Base-by-base conservation (phyloP, 139 green algal genomes). In the Chlamydomonas applanata region DNA sequence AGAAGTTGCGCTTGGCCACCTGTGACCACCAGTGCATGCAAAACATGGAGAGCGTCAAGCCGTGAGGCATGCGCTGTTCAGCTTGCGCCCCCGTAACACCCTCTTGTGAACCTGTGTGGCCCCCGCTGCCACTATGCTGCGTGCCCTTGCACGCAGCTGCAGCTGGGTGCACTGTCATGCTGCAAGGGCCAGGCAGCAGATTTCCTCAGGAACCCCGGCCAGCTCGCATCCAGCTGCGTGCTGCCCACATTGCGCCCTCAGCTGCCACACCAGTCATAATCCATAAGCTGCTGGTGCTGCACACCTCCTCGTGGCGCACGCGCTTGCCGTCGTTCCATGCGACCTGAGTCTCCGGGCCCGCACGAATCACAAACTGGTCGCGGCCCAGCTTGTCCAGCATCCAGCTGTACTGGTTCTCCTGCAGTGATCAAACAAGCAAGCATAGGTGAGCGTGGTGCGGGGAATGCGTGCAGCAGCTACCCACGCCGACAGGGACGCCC, bases 361-460 rank as follows among this genome's bases (percentile, higher is more conserved):
- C 93, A 32, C 94, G 85, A 24, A 97, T 87, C 20, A 89, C 85
- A 79, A 98, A 99, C 89, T 99, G 96, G 79, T 99, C 96, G 9
- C 96, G 88, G 0, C 91, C 94, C 35, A 93, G 82, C 79, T 89
- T 86, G 86, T 99, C 96, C 34, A 90, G 78, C 82, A 98, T 85
- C 92, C 92, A 99, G 45, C 46, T 82, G 71, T 92, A 82, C 72
- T 98, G 79, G 76, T 95, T 94, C 74, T 96, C 94, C 83, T 93
- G 78, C 20, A 65, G 7, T 5, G 4, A 61, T 61, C 53, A 4
- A 9, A 22, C 53, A 59, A 5, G n/a, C n/a, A n/a, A n/a, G n/a
- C n/a, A n/a, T n/a, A n/a, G n/a, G n/a, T n/a, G n/a, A n/a, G n/a
- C n/a, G n/a, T n/a, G n/a, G n/a, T n/a, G n/a, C n/a, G n/a, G n/a